phyloP scores from a whole-genome alignment of 306 rosid species.

The Senna tora region DNA sequence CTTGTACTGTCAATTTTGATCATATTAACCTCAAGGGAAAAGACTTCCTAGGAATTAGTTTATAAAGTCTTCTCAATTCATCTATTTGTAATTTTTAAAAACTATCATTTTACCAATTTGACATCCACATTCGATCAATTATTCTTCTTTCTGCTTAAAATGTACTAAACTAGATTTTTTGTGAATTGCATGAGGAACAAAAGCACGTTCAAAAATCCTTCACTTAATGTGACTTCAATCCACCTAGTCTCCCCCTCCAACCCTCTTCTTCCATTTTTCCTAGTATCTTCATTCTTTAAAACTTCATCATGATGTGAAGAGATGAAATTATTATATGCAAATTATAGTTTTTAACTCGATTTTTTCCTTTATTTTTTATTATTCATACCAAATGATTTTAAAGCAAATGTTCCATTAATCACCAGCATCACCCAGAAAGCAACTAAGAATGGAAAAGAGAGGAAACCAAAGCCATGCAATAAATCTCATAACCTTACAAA shows the following conservation, averaged over 20 bases:
- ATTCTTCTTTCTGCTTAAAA: background rate
- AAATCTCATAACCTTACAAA: conserved; percentile 30
- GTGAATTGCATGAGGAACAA: background rate
- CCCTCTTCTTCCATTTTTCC: background rate
- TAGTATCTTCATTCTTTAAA: background rate
- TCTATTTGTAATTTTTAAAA: too few relatives aligned
- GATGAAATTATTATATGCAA: conserved; percentile 10
- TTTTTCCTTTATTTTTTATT: background rate
- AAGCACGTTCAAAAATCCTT: conserved; percentile 14
- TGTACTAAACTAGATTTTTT: background rate
- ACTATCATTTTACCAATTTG: background rate
- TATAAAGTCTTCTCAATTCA: conserved; percentile 2
- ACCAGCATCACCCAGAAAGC: conserved; percentile 33
- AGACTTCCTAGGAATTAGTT: conserved; percentile 32
- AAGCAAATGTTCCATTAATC: conserved; percentile 16
- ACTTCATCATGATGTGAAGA: conserved; percentile 27
- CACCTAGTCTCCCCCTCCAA: conserved; percentile 4
- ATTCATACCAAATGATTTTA: background rate
- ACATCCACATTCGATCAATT: background rate
- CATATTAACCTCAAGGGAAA: conserved; percentile 15
- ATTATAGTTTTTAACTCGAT: background rate
- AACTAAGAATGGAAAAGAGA: conserved; percentile 21
- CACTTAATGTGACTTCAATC: background rate
- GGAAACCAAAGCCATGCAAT: background rate
- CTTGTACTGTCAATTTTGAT: conserved; percentile 19